Evolutionary conservation across 2,329 filamentous ascomycete species (phyloP).

Genomic region (Emergomyces pasteurianus): DNA sequence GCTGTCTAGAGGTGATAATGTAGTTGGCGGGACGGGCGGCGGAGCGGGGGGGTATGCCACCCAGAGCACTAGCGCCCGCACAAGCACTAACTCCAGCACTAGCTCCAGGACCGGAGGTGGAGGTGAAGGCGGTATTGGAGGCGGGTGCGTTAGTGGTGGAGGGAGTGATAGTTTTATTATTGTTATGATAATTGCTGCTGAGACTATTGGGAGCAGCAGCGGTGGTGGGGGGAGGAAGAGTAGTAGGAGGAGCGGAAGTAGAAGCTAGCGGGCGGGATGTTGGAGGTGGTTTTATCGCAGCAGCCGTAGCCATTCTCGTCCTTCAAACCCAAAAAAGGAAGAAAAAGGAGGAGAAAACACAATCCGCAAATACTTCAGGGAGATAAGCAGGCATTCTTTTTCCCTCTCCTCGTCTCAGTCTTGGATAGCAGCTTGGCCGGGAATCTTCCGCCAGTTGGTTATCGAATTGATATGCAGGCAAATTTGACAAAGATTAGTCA

Average conservation of each 20-base stretch:
- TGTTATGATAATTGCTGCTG: background rate
- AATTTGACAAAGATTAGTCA: no score
- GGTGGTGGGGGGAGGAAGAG: background rate
- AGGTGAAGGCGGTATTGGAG: background rate
- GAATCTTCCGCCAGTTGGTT: background rate
- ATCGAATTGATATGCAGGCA: no score
- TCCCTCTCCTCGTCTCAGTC: background rate
- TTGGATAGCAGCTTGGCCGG: background rate
- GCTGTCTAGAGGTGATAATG: background rate
- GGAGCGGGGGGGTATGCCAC: background rate
- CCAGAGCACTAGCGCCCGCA: background rate
- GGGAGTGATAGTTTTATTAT: background rate
- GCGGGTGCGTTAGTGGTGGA: background rate
- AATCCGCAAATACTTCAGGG: background rate
- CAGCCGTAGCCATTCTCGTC: conserved; percentile 9
- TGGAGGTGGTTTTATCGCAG: conserved; percentile 3
- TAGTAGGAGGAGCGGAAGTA: background rate
- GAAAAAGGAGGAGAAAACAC: background rate
- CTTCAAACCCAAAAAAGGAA: background rate
- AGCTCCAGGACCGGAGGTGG: background rate
- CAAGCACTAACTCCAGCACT: background rate
- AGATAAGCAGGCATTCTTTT: background rate
- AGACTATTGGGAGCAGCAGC: background rate
- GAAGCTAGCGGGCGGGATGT: background rate
- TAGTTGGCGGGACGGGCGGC: background rate